Base-by-base conservation (phyloP, 257 asterid species). In the Linaria vulgaris region DNA sequence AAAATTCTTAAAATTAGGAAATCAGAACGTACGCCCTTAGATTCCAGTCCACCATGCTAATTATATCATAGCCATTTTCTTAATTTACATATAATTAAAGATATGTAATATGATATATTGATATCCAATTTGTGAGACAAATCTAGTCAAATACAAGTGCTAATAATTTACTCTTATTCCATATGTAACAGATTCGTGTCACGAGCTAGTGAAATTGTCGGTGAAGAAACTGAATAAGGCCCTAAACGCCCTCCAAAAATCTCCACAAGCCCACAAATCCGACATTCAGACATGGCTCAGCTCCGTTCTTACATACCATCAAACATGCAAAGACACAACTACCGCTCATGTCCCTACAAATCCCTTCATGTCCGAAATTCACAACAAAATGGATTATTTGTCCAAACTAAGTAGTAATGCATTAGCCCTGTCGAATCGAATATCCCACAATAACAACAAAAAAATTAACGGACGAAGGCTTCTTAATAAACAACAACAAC, bases 201-300 rank as follows among this genome's bases (percentile, higher is more conserved):
- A 72, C 17, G 82, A 81, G 13, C 81, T 89, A 2, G 62, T 81
- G 74, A 41, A 62, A 59, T 82, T 84, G 94, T 76, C 94, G 0
- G 22, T 45, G 14, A 78, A 67, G 37, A 66, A 83, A 49, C 86
- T 82, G n/a, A 74, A 78, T 17, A 86, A 84, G 47, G 96, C 91
- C 56, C 48, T 67, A 16, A 69, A 51, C 11, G 88, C 86, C 0
- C 61, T 89, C 0, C 78, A 71, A 21, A 58, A 56, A 57, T 82
- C 83, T 0, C 89, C 91, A 9, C 24, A 13, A 25, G 76, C 73
- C 15, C 50, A 84, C 70, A 89, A 86, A 37, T 64, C 19, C 5
- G 91, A 89, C 67, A 82, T 89, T 56, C 95, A 84, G 45, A 84
- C 96, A 27, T 89, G 87, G 94, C 77, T 89, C 0, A 89, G 95